phyloP scores from a whole-genome alignment of 805 yeast species.

The Barnettozyma botsteinii region DNA sequence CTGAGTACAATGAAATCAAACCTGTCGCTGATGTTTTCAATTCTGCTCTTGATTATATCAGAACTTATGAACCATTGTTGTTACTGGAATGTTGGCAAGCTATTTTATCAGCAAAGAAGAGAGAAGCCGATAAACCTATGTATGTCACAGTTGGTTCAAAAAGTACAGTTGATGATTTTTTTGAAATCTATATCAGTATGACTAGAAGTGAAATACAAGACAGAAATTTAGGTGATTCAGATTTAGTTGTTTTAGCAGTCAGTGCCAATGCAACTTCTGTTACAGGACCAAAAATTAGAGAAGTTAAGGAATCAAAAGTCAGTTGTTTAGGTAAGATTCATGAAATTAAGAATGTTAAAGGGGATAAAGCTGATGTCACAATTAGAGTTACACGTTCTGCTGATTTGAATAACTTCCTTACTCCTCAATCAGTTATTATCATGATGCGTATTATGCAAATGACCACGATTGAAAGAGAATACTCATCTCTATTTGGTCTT shows the following conservation, averaged over 20 bases:
- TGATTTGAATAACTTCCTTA: constrained; percentile 43
- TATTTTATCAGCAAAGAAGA: constrained; percentile 63
- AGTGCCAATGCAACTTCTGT: constrained; percentile 12
- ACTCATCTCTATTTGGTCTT: constrained; percentile 72
- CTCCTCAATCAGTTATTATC: constrained; percentile 57
- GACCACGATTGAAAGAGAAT: constrained; percentile 93
- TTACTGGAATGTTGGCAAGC: constrained; percentile 94
- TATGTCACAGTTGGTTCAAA: constrained; percentile 70
- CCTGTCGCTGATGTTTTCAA: constrained; percentile 50
- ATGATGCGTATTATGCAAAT: constrained; percentile 78
- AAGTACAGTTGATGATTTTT: constrained; percentile 77
- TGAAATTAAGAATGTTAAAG: constrained; percentile 59
- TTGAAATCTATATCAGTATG: constrained; percentile 76
- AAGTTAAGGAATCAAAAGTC: constrained; percentile 28
- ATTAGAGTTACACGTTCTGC: constrained; percentile 51
- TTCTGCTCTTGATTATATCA: constrained; percentile 59
- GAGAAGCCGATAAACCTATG: constrained; percentile 52
- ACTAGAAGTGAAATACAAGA: constrained; percentile 46
- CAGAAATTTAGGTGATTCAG: constrained; percentile 63
- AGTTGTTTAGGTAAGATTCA: constrained; percentile 78
- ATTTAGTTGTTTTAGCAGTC: constrained; percentile 59
- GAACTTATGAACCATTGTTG: constrained; percentile 71
- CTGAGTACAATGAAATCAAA: constrained; percentile 27
- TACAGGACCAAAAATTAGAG: constrained; percentile 25
- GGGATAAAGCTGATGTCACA: constrained; percentile 70